phyloP scores from a whole-genome alignment of 768 basidiomycete genomes.

The Mycena leptocephala region DNA sequence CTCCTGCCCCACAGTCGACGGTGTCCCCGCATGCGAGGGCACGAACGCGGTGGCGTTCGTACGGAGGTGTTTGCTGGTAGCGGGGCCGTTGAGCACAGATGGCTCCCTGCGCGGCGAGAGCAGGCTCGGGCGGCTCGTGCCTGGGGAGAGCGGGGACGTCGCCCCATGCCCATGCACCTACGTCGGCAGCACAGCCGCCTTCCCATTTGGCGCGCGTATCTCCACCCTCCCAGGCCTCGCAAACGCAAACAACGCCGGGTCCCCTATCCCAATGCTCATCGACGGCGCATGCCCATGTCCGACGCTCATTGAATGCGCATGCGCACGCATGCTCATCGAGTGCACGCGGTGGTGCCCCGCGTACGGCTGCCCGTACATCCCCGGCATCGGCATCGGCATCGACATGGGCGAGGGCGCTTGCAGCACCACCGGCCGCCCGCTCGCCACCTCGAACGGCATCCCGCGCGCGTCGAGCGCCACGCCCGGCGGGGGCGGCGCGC shows the following conservation, averaged over 20 bases:
- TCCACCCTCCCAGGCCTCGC: constrained; percentile 31
- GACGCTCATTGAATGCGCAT: constrained; percentile 23
- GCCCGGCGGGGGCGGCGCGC: constrained; percentile 78
- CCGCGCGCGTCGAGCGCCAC: constrained; percentile 83
- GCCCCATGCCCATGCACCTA: too few relatives aligned
- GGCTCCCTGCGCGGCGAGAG: neutral
- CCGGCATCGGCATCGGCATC: too few relatives aligned
- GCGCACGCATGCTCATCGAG: constrained; percentile 61
- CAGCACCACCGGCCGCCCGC: constrained; percentile 85
- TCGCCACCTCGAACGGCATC: constrained; percentile 86
- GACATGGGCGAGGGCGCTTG: constrained; percentile 71
- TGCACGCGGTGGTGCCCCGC: constrained; percentile 62
- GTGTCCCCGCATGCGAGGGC: constrained; percentile 50
- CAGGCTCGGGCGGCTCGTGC: too few relatives aligned
- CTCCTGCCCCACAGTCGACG: neutral
- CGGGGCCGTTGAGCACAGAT: neutral
- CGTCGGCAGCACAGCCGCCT: too few relatives aligned
- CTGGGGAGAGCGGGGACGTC: constrained; percentile 13
- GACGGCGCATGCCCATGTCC: constrained; percentile 12
- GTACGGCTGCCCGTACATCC: constrained; percentile 51
- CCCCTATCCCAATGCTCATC: neutral
- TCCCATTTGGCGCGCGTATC: constrained; percentile 25
- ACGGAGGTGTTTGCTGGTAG: constrained; percentile 58
- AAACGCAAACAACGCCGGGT: constrained; percentile 32
- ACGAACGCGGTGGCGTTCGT: constrained; percentile 68